Conservation (phyloP, 495 filamentous ascomycete species). For the Talaromyces borbonicus region DNA sequence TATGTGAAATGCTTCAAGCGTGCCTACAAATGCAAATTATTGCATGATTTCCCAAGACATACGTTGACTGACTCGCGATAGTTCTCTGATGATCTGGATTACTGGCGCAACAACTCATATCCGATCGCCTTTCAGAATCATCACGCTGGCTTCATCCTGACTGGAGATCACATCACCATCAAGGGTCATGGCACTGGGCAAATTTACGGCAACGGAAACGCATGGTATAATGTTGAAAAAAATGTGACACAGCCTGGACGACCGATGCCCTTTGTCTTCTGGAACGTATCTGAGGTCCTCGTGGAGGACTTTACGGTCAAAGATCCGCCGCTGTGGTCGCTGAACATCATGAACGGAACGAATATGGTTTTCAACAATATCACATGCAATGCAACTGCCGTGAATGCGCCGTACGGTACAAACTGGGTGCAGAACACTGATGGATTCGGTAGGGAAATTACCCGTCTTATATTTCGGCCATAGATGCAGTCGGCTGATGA, state of each 20-base stretch:
- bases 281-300: conserved; percentile 45
- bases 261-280: conserved; percentile 52
- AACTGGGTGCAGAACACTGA: conserved; percentile 55
- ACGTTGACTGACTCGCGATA: conserved; percentile 9
- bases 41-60: too few relatives aligned
- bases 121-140: conserved; percentile 49
- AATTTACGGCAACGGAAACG: conserved; percentile 35
- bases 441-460: conserved; percentile 33
- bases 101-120: conserved; percentile 48
- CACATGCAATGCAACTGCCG: conserved; percentile 37
- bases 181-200: conserved; percentile 45
- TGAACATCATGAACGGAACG: conserved; percentile 52
- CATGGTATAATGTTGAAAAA: conserved; percentile 20
- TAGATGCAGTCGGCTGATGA: not conserved
- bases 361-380: conserved; percentile 46
- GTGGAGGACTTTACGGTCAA: conserved; percentile 45
- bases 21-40: not conserved
- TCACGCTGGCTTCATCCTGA: conserved; percentile 41
- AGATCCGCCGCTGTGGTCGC: conserved; percentile 42
- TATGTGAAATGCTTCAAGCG: conserved; percentile 12
- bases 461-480: not conserved
- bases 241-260: conserved; percentile 36
- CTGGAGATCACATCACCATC: conserved; percentile 43
- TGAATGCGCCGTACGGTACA: conserved; percentile 37
- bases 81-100: conserved; percentile 42